These are phyloP conservation scores for Camellia lanceoleosa DNA, from an alignment of 148 eudicot species.

Conservation along the genomic window DNA sequence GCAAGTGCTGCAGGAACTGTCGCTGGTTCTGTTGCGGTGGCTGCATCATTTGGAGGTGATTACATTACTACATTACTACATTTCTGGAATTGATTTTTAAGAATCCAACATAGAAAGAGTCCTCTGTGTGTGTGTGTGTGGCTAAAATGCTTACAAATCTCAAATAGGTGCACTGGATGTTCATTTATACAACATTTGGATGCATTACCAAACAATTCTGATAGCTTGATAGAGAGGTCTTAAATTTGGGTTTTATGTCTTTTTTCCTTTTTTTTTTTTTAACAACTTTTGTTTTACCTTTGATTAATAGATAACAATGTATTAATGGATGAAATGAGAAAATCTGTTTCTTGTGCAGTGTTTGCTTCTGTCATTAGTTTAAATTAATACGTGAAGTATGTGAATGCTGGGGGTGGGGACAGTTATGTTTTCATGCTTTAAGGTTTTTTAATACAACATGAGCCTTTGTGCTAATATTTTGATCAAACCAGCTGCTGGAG, in stretches of 20 bases:
- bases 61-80: not conserved
- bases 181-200: not conserved
- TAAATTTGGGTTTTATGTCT: not conserved
- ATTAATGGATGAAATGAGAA: not conserved
- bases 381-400: not conserved
- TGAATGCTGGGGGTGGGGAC: not conserved
- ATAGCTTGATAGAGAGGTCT: not conserved
- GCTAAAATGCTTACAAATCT: not conserved
- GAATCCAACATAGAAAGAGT: not conserved
- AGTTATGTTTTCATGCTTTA: not conserved
- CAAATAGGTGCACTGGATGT: not conserved
- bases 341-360: not conserved
- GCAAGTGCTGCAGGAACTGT: constrained; percentile 93
- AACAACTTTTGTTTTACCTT: not conserved
- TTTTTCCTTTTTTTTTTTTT: not conserved
- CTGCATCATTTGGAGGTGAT: constrained; percentile 96
- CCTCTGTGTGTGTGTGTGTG: not conserved
- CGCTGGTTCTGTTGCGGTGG: constrained; percentile 93
- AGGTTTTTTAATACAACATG: not conserved
- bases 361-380: not conserved
- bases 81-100: not conserved
- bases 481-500: constrained; percentile 75
- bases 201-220: not conserved
- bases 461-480: constrained; percentile 19
- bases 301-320: not conserved